Evolutionary conservation across 352 stramenopile genomes (phyloP), one percentile per base, ranked within the genome.

Genomic region (Phytophthora pseudosyringae): DNA sequence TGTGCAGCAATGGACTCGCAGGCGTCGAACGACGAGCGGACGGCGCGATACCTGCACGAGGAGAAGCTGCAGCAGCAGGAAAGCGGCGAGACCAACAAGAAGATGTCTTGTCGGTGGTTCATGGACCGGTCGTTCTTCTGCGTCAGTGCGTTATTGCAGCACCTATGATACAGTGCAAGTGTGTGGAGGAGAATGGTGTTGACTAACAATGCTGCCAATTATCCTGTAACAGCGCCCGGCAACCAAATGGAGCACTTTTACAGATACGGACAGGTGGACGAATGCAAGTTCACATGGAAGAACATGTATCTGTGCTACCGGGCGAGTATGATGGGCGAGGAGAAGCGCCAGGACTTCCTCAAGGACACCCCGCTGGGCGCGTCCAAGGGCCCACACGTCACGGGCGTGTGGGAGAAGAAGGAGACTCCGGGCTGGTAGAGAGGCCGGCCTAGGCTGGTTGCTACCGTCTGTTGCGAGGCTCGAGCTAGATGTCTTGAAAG

Each of bases 191-290:
- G 63, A 71, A 57, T 53, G 46, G 7, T 29, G 18, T 41, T 21
- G 16, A 32, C 35, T 69, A 26, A 53, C 7, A 33, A 13, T 45
- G 38, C 29, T 26, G 9, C 35, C 1, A 28, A 41, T 56, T 54
- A 18, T 35, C 25, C 55, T 54, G 38, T 36, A 18, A 4, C 43
- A 95, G 87, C 87, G 15, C 85, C 84, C 26, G 78, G 78, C 8
- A 90, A 93, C 58, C 87, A 95, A 49, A 84, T 93, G 80, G 85
- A 84, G 58, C 78, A 91, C 54, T 93, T 90, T 63, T 95, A 95
- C 59, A 78, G 84, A 32, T 73, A 86, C 43, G 87, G 87, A 1
- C 68, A 71, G 31, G 78, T 83, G 21, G 87, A 95, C 46, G 78
- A 90, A 65, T 95, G 87, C 78, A 87, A 88, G n/a, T 83, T 69